Evolutionary conservation across 2,329 filamentous ascomycete species (phyloP), one percentile per base, ranked within the genome.

Genomic region (Ceratocystis ficicola): DNA sequence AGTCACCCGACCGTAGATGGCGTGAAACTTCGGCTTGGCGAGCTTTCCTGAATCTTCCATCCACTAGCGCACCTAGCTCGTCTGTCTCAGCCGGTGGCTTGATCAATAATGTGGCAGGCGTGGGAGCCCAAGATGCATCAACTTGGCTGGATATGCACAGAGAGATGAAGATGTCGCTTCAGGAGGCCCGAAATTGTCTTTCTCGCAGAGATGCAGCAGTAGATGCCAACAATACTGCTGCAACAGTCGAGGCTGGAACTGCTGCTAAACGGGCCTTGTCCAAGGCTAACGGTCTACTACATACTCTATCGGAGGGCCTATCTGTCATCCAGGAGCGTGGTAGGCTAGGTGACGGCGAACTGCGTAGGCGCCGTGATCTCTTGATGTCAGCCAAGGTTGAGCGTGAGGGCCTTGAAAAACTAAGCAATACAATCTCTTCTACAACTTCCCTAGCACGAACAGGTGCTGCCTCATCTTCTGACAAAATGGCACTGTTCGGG

Each of bases 81-180:
- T 76, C 78, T 3, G 75, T 77, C 1, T 80, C 79, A 62, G 77
- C 81, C 0, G 74, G 76, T 1, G 78, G 77, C 2, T 75, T 77
- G 69, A 73, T 77, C 30, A 74, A 75, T 52, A 59, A 52, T 15
- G 79, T 73, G 50, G 73, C 75, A 25, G 72, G 73, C 4, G 71
- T 72, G 12, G 75, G 74, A 25, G 79, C 81, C 1, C 77, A 78
- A 15, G 85, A 87, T 72, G 85, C 85, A 1, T 81, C 81, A 2
- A 85, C 86, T 1, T 94, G 90, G 89, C 76, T 93, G 30, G 89
- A 93, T 72, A 79, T 89, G 65, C 86, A 91, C 72, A 77, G 83
- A 30, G 87, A 91, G 72, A 79, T 92, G 76, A 92, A 91, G 76
- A 78, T 79, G 17, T 81, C 83, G 69, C 79, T 94, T 36, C 86